These are phyloP conservation scores for Umbelopsis isabellina DNA, from an alignment of 192 early-diverging fungal genomes.

Conservation along the genomic window DNA sequence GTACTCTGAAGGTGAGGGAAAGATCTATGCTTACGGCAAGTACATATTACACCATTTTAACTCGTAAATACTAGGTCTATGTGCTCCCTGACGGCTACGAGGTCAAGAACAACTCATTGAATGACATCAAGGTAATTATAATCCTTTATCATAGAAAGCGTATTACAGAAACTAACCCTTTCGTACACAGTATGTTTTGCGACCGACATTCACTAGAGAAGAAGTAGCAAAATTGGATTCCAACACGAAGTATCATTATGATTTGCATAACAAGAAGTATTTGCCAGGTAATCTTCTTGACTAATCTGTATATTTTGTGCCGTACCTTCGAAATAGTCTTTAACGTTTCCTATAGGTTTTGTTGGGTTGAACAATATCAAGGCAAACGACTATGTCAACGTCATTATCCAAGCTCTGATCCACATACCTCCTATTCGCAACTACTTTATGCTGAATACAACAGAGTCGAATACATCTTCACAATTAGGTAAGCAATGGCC, in stretches of 20 bases:
- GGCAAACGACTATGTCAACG: slow-evolving; percentile 93
- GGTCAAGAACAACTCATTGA: slow-evolving; percentile 80
- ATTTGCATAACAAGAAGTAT: slow-evolving; percentile 86
- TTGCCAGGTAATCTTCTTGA: slow-evolving; percentile 61
- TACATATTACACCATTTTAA: not conserved
- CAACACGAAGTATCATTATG: slow-evolving; percentile 61
- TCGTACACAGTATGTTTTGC: slow-evolving; percentile 70
- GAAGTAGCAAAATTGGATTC: slow-evolving; percentile 75
- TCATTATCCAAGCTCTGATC: slow-evolving; percentile 83
- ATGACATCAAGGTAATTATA: slow-evolving; percentile 83
- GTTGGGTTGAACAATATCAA: slow-evolving; percentile 96
- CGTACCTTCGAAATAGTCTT: not conserved
- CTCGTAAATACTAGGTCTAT: slow-evolving; percentile 60
- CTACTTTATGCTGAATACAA: slow-evolving; percentile 71
- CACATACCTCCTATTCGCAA: slow-evolving; percentile 89
- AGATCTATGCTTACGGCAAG: not conserved
- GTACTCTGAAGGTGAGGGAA: slow-evolving; percentile 66
- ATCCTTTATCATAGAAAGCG: not conserved
- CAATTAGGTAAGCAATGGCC: slow-evolving; percentile 47
- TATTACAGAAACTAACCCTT: not conserved
- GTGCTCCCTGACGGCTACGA: slow-evolving; percentile 95
- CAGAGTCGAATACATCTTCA: slow-evolving; percentile 44
- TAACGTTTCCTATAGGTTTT: slow-evolving; percentile 61
- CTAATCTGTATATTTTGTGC: not conserved
- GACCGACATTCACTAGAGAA: slow-evolving; percentile 74